A percentile compares a stretch with the other conserved stretches of the same genome.
phyloP scores from a whole-genome alignment of 768 basidiomycete species.

The Tulasnella calospora region DNA sequence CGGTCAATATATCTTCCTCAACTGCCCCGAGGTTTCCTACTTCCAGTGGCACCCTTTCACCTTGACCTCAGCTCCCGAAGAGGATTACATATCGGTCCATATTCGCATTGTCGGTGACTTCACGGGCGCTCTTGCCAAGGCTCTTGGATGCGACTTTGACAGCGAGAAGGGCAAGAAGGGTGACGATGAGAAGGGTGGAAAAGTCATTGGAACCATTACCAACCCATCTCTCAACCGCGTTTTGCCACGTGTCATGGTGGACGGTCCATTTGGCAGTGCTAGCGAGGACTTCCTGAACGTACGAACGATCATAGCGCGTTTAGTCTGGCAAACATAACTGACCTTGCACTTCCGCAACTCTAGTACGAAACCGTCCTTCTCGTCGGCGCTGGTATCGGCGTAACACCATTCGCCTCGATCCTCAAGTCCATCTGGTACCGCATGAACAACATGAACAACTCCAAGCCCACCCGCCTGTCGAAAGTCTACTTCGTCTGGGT shows the following conservation, averaged over 20 bases:
- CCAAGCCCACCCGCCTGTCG: constrained; percentile 73
- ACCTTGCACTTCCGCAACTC: no score
- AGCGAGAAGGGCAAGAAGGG: neutral
- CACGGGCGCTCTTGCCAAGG: constrained; percentile 42
- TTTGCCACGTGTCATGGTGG: neutral
- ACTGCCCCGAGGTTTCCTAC: constrained; percentile 85
- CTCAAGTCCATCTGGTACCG: constrained; percentile 85
- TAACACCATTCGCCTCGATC: constrained; percentile 86
- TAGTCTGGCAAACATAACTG: no score
- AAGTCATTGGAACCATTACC: neutral
- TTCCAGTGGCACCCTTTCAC: constrained; percentile 99
- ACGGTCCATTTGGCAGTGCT: constrained; percentile 54
- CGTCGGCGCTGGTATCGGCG: constrained; percentile 93
- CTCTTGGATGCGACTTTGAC: neutral
- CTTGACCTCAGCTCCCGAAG: constrained; percentile 85
- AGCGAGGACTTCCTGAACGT: constrained; percentile 81
- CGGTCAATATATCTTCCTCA: constrained; percentile 90
- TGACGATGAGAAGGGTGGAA: constrained; percentile 6
- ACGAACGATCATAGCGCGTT: constrained; percentile 11
- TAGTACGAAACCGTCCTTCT: constrained; percentile 81
- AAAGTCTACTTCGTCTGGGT: constrained; percentile 97
- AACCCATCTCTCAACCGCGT: neutral
- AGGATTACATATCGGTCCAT: constrained; percentile 92
- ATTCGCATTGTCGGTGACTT: constrained; percentile 91
- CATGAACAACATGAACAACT: constrained; percentile 72